Conservation (phyloP, 768 basidiomycete genomes). For the Boletales sp. region DNA sequence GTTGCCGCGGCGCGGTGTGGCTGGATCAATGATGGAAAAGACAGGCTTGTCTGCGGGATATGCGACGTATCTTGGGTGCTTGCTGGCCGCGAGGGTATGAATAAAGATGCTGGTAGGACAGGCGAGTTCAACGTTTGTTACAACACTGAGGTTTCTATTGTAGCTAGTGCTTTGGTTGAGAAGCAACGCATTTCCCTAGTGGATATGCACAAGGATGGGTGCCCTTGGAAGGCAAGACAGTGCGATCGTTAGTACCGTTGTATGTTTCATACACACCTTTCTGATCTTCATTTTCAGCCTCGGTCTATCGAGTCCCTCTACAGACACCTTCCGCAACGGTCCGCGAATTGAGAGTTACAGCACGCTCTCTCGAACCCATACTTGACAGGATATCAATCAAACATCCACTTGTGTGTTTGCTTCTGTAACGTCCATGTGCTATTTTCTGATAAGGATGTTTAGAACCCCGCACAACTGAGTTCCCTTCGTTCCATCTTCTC, state of each 20-base stretch:
- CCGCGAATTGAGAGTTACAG: conserved; percentile 54
- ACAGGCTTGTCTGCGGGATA: conserved; percentile 69
- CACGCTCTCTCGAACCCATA: conserved; percentile 48
- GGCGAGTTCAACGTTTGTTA: conserved; percentile 22
- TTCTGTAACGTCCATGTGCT: neutral
- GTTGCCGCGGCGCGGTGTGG: conserved; percentile 81
- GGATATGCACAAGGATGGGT: conserved; percentile 72
- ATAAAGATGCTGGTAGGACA: conserved; percentile 69
- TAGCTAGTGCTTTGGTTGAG: conserved; percentile 69
- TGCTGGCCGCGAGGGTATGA: conserved; percentile 66
- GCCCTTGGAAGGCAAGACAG: conserved; percentile 80
- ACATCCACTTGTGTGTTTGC: conserved; percentile 64
- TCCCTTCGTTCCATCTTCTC: conserved; percentile 48
- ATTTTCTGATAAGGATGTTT: conserved; percentile 9
- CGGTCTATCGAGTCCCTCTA: conserved; percentile 73
- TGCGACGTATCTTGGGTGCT: conserved; percentile 75
- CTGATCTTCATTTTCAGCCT: conserved; percentile 35
- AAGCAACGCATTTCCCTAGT: conserved; percentile 67
- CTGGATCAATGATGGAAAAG: conserved; percentile 82
- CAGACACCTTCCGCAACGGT: conserved; percentile 62
- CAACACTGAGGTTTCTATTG: conserved; percentile 13
- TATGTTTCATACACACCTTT: neutral
- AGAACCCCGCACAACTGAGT: conserved; percentile 59
- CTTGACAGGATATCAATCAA: conserved; percentile 55
- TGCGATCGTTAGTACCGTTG: conserved; percentile 59